phyloP scores from a whole-genome alignment of 371 early-diverging fungal genomes.

The Apophysomyces sp. region DNA sequence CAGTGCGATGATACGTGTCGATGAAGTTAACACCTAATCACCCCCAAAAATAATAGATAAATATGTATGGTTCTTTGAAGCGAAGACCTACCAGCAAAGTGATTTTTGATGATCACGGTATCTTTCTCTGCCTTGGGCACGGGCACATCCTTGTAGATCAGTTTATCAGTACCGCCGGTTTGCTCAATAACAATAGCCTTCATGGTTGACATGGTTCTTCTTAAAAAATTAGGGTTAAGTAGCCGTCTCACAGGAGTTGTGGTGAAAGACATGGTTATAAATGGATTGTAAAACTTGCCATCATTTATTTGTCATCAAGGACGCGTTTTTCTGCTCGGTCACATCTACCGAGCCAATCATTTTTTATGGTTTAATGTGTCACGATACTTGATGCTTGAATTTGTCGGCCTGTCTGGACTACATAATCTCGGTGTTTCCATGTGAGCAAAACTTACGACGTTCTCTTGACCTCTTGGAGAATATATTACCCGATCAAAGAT shows the following conservation, averaged over 20 bases:
- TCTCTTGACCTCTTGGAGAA: no score
- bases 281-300: no score
- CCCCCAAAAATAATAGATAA: neutral
- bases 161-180: conserved; percentile 73
- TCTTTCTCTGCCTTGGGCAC: conserved; percentile 47
- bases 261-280: neutral
- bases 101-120: conserved; percentile 79
- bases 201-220: conserved; percentile 54
- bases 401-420: no score
- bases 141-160: conserved; percentile 56
- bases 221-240: neutral
- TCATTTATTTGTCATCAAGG: no score
- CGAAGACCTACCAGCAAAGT: conserved; percentile 51
- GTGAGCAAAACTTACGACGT: no score
- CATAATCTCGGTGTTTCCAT: no score
- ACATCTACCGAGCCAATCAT: no score
- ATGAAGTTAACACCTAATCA: conserved; percentile 82
- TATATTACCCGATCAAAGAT: no score
- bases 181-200: conserved; percentile 71
- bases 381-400: no score
- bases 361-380: no score
- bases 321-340: no score
- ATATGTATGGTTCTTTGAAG: neutral
- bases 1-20: conserved; percentile 91
- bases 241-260: neutral